Evolutionary conservation across 345 rosid genomes (phyloP), one percentile per base, ranked within the genome.

Genomic region (Rhizophora apiculata): DNA sequence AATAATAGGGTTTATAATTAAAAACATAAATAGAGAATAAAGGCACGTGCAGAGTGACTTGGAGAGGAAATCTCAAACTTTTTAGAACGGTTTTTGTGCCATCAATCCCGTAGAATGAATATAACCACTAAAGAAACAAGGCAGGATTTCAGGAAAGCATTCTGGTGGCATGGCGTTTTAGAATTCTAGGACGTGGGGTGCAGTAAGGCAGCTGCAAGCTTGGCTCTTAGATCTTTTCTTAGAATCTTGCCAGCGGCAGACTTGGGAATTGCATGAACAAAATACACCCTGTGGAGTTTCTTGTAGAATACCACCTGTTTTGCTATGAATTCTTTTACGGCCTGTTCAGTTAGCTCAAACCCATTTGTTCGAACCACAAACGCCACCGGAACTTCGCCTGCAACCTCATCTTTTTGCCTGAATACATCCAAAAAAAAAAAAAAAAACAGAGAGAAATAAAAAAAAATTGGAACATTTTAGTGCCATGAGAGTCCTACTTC

Each of bases 271-370:
- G 98, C 82, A 63, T 87, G 82, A 70, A 87, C 89, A 71, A 93
- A 93, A 73, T 80, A 68, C 22, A 93, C 93, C 71, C 78, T 87
- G 78, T 88, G 93, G 75, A 93, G 74, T 82, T 78, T 85, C 88
- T 93, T 93, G 81, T 93, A 93, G 74, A 87, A 93, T 48, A 93
- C 95, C 68, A 93, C 98, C 93, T 90, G 98, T 71, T 86, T 90
- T 24, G 97, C 76, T 16, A 93, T 78, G 81, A 78, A 85, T 55
- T 91, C 92, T 80, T 91, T 93, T 0, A 91, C 73, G 1, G 81
- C 85, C 27, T 87, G 89, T 77, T 91, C 98, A 0, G 82, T 79
- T 24, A 89, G 82, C 10, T 86, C 81, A 24, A 74, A 71, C 5
- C 86, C 97, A 36, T 82, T 79, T 16, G 96, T 81, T 43, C 78